Percentiles rank a stretch among this genome's conserved stretches.
Evolutionary conservation across 169 alveolate species (phyloP).

Genomic region (Plasmodium gallinaceum): DNA sequence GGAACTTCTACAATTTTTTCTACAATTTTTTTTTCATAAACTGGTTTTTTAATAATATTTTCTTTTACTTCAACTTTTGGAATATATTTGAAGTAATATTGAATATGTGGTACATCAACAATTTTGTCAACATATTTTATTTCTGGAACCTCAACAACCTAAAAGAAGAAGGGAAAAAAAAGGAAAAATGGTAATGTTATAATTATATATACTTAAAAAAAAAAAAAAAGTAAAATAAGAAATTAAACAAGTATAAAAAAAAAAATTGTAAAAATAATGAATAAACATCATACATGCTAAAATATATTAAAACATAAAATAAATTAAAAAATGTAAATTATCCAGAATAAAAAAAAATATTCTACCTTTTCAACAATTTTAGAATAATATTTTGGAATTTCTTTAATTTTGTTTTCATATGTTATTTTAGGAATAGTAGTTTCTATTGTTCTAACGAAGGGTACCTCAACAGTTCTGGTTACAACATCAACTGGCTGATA

Average conservation of each 20-base stretch:
- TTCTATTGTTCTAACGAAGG: constrained; percentile 86
- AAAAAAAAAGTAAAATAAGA: background rate
- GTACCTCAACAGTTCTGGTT: constrained; percentile 86
- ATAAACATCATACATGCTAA: no score
- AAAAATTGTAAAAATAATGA: background rate
- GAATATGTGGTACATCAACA: constrained; percentile 86
- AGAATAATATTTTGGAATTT: constrained; percentile 88
- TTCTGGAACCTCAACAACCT: constrained; percentile 89
- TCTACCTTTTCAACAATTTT: constrained; percentile 87
- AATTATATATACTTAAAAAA: no score
- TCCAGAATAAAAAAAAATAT: background rate
- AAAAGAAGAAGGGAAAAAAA: background rate
- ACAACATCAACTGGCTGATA: constrained; percentile 85
- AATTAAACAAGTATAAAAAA: background rate
- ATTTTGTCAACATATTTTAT: constrained; percentile 88
- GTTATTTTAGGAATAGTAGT: constrained; percentile 88
- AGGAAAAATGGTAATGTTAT: background rate
- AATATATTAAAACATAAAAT: background rate
- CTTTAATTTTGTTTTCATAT: constrained; percentile 86
- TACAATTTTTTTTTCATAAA: constrained; percentile 84
- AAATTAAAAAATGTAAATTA: background rate
- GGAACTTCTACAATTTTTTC: constrained; percentile 89
- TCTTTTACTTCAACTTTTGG: constrained; percentile 88
- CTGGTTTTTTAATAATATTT: constrained; percentile 85
- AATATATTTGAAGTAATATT: constrained; percentile 85